Evolutionary conservation across 805 yeast species (phyloP).

Genomic region (Saturnispora bothae): DNA sequence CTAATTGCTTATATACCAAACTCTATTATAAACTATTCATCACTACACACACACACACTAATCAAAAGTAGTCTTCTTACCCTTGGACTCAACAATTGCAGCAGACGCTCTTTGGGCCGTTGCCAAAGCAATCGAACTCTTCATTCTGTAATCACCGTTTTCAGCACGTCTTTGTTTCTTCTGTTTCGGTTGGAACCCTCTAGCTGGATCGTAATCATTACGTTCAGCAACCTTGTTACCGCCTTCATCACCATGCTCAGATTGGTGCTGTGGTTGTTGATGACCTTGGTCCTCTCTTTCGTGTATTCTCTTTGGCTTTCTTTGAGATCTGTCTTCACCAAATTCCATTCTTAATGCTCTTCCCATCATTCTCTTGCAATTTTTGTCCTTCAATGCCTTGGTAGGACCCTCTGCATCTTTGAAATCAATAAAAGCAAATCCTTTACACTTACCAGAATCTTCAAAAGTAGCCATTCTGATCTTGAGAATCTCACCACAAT

Average conservation of each 20-base stretch:
- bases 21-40: too few species aligned
- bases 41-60: too few species aligned
- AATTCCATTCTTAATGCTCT: conserved; percentile 77
- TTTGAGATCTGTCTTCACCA: conserved; percentile 81
- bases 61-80: conserved; percentile 73
- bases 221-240: not conserved
- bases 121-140: conserved; percentile 80
- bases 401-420: conserved; percentile 73
- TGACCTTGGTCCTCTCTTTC: not conserved
- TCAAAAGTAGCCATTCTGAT: conserved; percentile 98
- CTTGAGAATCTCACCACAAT: conserved; percentile 76
- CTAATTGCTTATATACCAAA: too few species aligned
- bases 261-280: not conserved
- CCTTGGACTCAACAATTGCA: conserved; percentile 82
- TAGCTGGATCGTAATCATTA: conserved; percentile 1
- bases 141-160: conserved; percentile 37
- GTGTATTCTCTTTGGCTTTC: conserved; percentile 16
- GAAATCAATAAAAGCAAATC: conserved; percentile 89
- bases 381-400: conserved; percentile 63
- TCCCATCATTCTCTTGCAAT: conserved; percentile 55
- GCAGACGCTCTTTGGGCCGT: conserved; percentile 82
- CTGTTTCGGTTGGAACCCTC: conserved; percentile 21
- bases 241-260: too few species aligned
- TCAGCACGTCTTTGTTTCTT: conserved; percentile 9
- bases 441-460: conserved; percentile 93